Conservation (phyloP, 371 early-diverging fungal species). For the Blakeslea trispora region DNA sequence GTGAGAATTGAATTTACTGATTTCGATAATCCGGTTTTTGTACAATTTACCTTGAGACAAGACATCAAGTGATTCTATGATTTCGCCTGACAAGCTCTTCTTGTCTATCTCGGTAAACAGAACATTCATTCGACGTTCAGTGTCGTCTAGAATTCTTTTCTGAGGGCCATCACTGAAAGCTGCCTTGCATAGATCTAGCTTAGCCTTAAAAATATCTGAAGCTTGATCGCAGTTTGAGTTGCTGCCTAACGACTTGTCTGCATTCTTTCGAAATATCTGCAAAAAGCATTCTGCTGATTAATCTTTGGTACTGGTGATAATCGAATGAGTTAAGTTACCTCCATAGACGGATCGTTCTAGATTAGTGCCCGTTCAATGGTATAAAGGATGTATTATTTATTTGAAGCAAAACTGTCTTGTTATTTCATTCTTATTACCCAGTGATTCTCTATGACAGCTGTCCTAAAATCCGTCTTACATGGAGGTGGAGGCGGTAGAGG, state of each 20-base stretch:
- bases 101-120: slow-evolving; percentile 60
- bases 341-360: background rate
- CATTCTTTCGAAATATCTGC: slow-evolving; percentile 19
- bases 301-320: no score
- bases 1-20: background rate
- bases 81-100: slow-evolving; percentile 45
- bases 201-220: slow-evolving; percentile 8
- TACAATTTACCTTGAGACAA: slow-evolving; percentile 49
- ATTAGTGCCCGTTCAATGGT: no score
- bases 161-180: slow-evolving; percentile 46
- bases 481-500: slow-evolving; percentile 10
- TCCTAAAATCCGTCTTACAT: slow-evolving; percentile 37
- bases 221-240: slow-evolving; percentile 7
- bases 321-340: background rate
- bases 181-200: slow-evolving; percentile 14
- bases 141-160: slow-evolving; percentile 62
- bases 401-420: background rate
- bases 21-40: background rate
- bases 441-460: slow-evolving; percentile 47
- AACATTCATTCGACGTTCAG: slow-evolving; percentile 52
- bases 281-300: no score
- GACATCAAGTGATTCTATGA: slow-evolving; percentile 41
- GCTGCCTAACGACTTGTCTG: slow-evolving; percentile 12
- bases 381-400: background rate
- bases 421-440: slow-evolving; percentile 28